Evolutionary conservation across 108 stramenopile genomes (phyloP).

Genomic region (Nannochloropsis oceanica): DNA sequence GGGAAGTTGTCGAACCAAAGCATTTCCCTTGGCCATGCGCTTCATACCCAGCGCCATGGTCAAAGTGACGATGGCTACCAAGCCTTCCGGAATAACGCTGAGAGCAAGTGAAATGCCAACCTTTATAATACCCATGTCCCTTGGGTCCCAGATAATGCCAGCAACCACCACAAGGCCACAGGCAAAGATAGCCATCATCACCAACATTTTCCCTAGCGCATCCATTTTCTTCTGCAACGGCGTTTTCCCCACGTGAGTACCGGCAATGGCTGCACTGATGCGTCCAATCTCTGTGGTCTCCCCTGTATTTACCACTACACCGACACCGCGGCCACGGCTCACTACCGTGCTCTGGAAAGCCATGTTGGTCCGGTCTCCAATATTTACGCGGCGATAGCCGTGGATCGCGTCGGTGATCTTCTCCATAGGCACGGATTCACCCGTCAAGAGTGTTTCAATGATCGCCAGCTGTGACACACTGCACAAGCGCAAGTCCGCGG

Average conservation of each 20-base stretch:
- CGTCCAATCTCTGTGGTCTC: not conserved
- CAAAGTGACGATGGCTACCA: not conserved
- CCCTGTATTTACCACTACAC: conserved; percentile 1
- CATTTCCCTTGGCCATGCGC: not conserved
- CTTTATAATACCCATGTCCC: not conserved
- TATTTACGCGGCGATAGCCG: conserved; percentile 4
- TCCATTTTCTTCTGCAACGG: conserved; percentile 24
- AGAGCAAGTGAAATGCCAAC: not conserved
- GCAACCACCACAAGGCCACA: not conserved
- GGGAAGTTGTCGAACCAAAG: not conserved
- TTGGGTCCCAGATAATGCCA: conserved; percentile 1
- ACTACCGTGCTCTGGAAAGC: conserved; percentile 12
- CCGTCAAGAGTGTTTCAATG: conserved; percentile 46
- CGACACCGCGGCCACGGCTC: not conserved
- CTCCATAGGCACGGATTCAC: conserved; percentile 34
- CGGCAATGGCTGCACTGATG: conserved; percentile 9
- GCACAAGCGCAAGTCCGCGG: conserved; percentile 55
- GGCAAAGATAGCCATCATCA: conserved; percentile 1
- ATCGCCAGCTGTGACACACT: not conserved
- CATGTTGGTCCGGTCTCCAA: not conserved
- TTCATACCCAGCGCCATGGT: not conserved
- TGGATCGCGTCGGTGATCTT: conserved; percentile 32
- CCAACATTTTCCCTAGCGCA: conserved; percentile 5
- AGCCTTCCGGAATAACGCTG: conserved; percentile 2
- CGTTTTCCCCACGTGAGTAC: not conserved